Evolutionary conservation across 2,329 filamentous ascomycete species (phyloP), one percentile per base, ranked within the genome.

Genomic region (Ophiocordyceps sinensis): DNA sequence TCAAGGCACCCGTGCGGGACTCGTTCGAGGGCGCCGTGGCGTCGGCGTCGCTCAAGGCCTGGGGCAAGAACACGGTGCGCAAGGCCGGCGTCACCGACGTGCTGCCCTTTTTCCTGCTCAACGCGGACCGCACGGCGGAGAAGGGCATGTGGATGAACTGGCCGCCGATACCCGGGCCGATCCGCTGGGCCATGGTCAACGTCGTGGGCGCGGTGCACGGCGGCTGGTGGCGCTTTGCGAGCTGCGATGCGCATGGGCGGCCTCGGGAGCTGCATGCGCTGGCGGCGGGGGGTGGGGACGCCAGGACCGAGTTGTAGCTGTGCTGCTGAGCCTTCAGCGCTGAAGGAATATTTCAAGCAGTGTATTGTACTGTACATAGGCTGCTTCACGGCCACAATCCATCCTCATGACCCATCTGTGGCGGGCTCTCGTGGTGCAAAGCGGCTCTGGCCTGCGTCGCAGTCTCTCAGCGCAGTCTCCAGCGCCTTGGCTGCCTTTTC

Each of bases 141-240:
- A 70, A 70, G 6, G 75, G 74, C 21, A 54, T 66, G 51, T 80
- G 77, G 75, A 64, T 63, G 12, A 67, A 68, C 49, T 82, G 77
- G 76, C 77, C 77, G 36, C 75, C 77, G 0, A 80, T 81, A 63
- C 76, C 77, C 1, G 65, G 62, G 5, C 68, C 72, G 3, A 65
- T 80, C 44, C 66, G 68, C 42, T 81, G 75, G 75, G 69, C 68
- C 0, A 50, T 82, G 45, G 64, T 72, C 30, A 79, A 78, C 49
- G 55, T 79, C 36, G 73, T 64, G 2, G 75, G 74, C 2, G 64
- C 70, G 30, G 71, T 66, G 57, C 65, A 79, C 48, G 66, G 66
- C 30, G 62, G 66, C 3, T 72, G 70, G 67, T 82, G 77, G 77
- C 76, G 69, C 60, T 82, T 80, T 62, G 65, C 74, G 28, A 79